Evolutionary conservation across 805 yeast genomes (phyloP), one percentile per base, ranked within the genome.

Genomic region (Starmerella sirachaensis): DNA sequence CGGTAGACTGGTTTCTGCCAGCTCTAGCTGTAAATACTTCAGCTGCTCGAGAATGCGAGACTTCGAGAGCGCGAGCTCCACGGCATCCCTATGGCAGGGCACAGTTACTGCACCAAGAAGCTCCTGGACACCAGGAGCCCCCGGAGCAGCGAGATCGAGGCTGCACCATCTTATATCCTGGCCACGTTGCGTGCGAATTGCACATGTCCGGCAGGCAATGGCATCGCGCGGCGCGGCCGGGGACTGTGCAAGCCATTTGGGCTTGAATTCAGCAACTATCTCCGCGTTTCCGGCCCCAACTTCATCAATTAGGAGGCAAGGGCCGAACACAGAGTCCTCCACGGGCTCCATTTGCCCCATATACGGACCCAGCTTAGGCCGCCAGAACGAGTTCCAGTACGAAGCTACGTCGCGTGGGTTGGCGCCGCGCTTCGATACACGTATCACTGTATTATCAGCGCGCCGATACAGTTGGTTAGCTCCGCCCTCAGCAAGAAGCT

Each of bases 211-310:
- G 47, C 81, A 74, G 18, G 64, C 61, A 32, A 54, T 19, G 17
- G 64, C 52, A 20, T 40, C 40, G 1, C 1, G 43, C 3, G 71
- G 64, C 2, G 65, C 64, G 25, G 51, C 51, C 12, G 58, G 61
- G 26, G 71, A 66, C 45, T 63, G 69, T 22, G 59, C 51, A 11
- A 75, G 59, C 80, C 80, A 74, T 53, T 74, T 74, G 1, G 81
- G 81, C 50, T 74, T 74, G 47, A 74, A 60, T 45, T 74, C 77
- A 11, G 70, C 50, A 2, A 63, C 57, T 1, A 55, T 28, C 14
- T 14, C 31, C 2, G 27, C 47, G 5, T 56, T 51, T 29, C n/a
- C 7, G 8, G 13, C 36, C 6, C 49, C 49, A 26, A 42, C 29
- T 36, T 40, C 35, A 45, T 54, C 34, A 46, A 52, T 40, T 1